phyloP scores from a whole-genome alignment of 164 flowering plant species.

The Nelumbo lutea region DNA sequence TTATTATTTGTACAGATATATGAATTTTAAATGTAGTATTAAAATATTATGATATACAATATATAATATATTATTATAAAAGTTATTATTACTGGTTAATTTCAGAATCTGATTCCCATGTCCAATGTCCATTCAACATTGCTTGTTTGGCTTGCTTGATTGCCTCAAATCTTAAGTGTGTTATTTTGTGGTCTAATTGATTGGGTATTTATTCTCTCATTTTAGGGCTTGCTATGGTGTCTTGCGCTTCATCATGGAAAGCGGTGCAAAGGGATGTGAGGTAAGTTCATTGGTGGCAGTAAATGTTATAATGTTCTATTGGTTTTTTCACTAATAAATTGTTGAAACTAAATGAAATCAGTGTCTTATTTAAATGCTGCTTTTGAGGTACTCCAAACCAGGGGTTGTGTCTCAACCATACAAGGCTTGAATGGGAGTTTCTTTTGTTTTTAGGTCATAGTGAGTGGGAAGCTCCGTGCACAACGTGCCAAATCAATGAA shows the following conservation, averaged over 20 bases:
- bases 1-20: no score
- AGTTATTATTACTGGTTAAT: neutral
- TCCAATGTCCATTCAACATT: no score
- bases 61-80: no score
- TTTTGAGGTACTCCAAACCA: neutral
- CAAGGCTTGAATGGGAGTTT: neutral
- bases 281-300: conserved; percentile 7
- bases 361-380: neutral
- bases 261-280: conserved; percentile 42
- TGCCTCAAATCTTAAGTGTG: neutral
- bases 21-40: no score
- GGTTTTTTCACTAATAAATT: no score
- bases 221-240: conserved; percentile 42
- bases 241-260: conserved; percentile 34
- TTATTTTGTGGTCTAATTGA: no score
- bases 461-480: conserved; percentile 34
- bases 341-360: neutral
- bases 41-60: no score
- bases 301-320: neutral
- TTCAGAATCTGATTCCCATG: neutral
- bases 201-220: no score
- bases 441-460: conserved; percentile 18
- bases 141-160: neutral
- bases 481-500: conserved; percentile 15
- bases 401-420: neutral